A percentile compares a stretch with the other conserved stretches of the same genome.
These are phyloP conservation scores for Jasminum sambac DNA, from an alignment of 257 asterid genomes.

Conservation along the genomic window DNA sequence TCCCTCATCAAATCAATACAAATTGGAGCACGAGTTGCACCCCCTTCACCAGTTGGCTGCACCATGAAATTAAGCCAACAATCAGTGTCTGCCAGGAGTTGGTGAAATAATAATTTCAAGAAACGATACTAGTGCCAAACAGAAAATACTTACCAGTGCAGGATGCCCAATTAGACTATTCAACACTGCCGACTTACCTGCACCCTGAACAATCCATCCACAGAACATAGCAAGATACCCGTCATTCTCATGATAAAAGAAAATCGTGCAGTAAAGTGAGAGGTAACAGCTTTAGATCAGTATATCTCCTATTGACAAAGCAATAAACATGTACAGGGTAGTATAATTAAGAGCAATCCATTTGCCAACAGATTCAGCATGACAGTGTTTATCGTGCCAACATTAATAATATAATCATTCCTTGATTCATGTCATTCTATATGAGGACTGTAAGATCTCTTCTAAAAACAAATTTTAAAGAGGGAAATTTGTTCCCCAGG, in stretches of 20 bases:
- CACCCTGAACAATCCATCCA: constrained; percentile 60
- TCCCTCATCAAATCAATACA: constrained; percentile 83
- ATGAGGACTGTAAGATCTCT: background rate
- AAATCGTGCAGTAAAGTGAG: background rate
- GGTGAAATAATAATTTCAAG: background rate
- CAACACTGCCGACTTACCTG: constrained; percentile 97
- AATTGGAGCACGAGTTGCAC: constrained; percentile 99
- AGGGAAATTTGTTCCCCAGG: background rate
- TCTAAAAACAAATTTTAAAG: background rate
- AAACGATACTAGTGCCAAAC: constrained; percentile 7
- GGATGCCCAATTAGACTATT: constrained; percentile 98
- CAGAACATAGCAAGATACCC: background rate
- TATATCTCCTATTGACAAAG: background rate
- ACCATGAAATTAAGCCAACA: constrained; percentile 9
- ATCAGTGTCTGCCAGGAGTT: constrained; percentile 1
- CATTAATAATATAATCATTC: background rate
- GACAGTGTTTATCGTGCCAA: background rate
- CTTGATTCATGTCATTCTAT: background rate
- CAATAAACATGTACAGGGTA: background rate
- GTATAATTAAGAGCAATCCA: background rate
- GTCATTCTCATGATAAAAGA: background rate
- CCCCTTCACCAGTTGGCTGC: constrained; percentile 99
- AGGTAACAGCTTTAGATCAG: background rate
- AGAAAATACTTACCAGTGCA: constrained; percentile 66
- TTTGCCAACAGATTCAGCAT: background rate